Evolutionary conservation across 352 stramenopile species (phyloP), one percentile per base, ranked within the genome.

Genomic region (Phytophthora cryptogea): DNA sequence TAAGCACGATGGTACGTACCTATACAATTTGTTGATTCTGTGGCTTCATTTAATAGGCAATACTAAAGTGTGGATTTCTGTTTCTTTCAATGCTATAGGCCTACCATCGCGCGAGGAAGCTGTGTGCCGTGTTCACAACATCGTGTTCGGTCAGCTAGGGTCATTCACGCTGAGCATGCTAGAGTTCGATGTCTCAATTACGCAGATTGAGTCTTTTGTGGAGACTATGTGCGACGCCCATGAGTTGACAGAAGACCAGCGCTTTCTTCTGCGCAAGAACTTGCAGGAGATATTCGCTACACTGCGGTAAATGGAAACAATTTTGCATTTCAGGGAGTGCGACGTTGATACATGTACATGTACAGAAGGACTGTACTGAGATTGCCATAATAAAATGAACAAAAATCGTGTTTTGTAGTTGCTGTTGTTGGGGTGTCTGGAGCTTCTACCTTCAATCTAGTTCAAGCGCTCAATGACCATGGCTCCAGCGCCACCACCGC

Each of bases 401-500:
- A 23, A 23, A 23, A 23, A 23, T 23, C 20, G 16, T 17, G n/a
- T 49, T 47, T 45, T 14, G 9, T 37, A 43, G 32, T 40, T 40
- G 33, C 13, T 44, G 39, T 45, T 23, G 27, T 45, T 46, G 20
- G 51, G 45, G 28, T 27, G 17, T 54, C 36, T 31, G 32, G 5
- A 20, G 26, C 20, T 45, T 53, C 32, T 23, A 26, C 4, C 26
- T 20, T 23, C 13, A 8, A 54, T 50, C 44, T 88, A 91, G 64
- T 80, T 81, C 53, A 92, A 68, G 37, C 81, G 82, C 71, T 99
- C 96, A 53, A 99, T 90, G 40, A 99, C 74, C 66, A 99, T 95
- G 4, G 97, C 97, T 40, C 92, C 97, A 20, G 97, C 97, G 7
- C 97, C 97, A 40, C 97, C 97, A 30, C 97, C 97, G 30, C 97